A percentile compares a stretch with the other conserved stretches of the same genome.
Evolutionary conservation across 306 rosid genomes (phyloP).

Genomic region (Cicer cuneatum): DNA sequence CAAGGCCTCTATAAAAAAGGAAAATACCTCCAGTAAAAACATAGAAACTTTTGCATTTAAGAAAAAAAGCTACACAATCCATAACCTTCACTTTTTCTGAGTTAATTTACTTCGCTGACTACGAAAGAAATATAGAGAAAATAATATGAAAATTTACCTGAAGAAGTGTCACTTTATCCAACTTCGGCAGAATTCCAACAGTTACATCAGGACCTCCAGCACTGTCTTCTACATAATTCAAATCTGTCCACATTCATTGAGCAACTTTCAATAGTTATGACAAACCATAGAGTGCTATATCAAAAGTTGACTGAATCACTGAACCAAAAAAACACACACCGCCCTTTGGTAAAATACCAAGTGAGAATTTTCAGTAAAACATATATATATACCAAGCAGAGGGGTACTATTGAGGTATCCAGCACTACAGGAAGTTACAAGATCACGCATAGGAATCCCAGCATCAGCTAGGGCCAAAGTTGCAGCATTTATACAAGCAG

Average conservation of each 20-base stretch:
- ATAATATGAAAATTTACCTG: slow-evolving; percentile 59
- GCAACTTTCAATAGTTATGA: slow-evolving; percentile 34
- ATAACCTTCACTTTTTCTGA: background rate
- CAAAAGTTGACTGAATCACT: background rate
- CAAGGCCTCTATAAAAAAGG: background rate
- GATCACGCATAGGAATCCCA: slow-evolving; percentile 94
- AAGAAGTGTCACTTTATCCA: slow-evolving; percentile 88
- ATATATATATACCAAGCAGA: slow-evolving; percentile 68
- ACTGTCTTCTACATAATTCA: slow-evolving; percentile 94
- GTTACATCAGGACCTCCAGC: slow-evolving; percentile 98
- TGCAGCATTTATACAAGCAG: slow-evolving; percentile 97
- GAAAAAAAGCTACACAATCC: background rate
- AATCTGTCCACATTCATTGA: slow-evolving; percentile 58
- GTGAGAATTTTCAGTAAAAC: slow-evolving; percentile 28
- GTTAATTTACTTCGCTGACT: slow-evolving; percentile 7
- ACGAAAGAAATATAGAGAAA: slow-evolving; percentile 27
- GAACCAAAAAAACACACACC: slow-evolving; percentile 20
- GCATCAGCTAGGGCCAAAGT: slow-evolving; percentile 95
- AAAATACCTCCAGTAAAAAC: background rate
- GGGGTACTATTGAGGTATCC: slow-evolving; percentile 90
- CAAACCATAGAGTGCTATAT: background rate
- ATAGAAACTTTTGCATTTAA: background rate
- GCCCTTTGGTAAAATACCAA: slow-evolving; percentile 1
- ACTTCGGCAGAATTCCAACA: slow-evolving; percentile 77
- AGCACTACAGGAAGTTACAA: slow-evolving; percentile 90